These are phyloP conservation scores for Delitschia confertaspora DNA, from an alignment of 495 filamentous ascomycete genomes.

Conservation along the genomic window DNA sequence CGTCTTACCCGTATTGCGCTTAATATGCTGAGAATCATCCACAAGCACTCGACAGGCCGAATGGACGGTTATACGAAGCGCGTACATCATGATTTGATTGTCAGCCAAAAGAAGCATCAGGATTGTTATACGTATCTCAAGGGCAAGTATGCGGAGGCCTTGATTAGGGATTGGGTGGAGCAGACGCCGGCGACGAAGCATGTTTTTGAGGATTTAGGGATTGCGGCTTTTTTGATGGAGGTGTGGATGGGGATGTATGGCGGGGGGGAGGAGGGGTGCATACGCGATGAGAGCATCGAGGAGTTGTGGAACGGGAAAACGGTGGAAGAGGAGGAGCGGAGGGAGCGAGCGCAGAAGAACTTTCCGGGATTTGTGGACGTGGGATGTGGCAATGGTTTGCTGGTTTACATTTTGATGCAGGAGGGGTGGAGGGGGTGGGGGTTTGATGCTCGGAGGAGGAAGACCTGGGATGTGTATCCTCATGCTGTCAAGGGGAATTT, in stretches of 20 bases:
- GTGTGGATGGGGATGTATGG: slow-evolving; percentile 83
- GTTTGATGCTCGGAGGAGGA: slow-evolving; percentile 76
- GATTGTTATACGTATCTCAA: slow-evolving; percentile 79
- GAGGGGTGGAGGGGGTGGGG: slow-evolving; percentile 86
- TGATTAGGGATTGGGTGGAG: slow-evolving; percentile 71
- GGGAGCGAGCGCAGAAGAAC: slow-evolving; percentile 2
- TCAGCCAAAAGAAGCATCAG: slow-evolving; percentile 66
- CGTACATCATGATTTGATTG: slow-evolving; percentile 64
- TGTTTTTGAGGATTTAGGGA: slow-evolving; percentile 88
- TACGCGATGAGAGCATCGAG: not conserved
- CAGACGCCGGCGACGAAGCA: slow-evolving; percentile 81
- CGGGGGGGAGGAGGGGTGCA: slow-evolving; percentile 1
- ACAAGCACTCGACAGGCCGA: slow-evolving; percentile 64
- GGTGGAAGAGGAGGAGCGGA: not conserved
- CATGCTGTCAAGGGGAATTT: slow-evolving; percentile 46
- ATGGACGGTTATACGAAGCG: slow-evolving; percentile 59
- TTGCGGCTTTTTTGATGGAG: slow-evolving; percentile 88
- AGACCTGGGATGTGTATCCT: slow-evolving; percentile 71
- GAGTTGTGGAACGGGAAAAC: not conserved
- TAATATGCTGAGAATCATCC: slow-evolving; percentile 58
- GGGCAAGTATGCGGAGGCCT: slow-evolving; percentile 54
- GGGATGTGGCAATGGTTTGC: slow-evolving; percentile 87
- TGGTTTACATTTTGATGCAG: slow-evolving; percentile 72
- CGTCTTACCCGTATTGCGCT: slow-evolving; percentile 64
- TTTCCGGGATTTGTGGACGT: slow-evolving; percentile 95